Evolutionary conservation across 176 grass and related monocot genomes (phyloP).

Genomic region (barley (Hordeum vulgare)): MorexV3_pseudomolecules_assembly NC_058521.1:28160964-28161463

Average conservation of each 20-base stretch:
- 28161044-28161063: not conserved
- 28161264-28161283: not conserved
- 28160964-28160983: slow-evolving; percentile 6
- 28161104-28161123: slow-evolving; percentile 6
- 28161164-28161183: not conserved
- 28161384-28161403: not conserved
- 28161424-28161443: not conserved
- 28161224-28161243: not conserved
- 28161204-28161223: not conserved
- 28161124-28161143: not conserved
- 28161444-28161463: no score
- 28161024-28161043: not conserved
- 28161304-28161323: not conserved
- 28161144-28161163: not conserved
- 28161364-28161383: not conserved
- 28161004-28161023: not conserved
- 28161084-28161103: slow-evolving; percentile 13
- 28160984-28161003: not conserved
- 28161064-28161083: not conserved
- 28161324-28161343: not conserved
- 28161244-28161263: not conserved
- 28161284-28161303: not conserved
- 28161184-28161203: not conserved
- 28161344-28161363: not conserved
- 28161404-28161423: not conserved